Evolutionary conservation across 306 rosid species (phyloP).

Genomic region (Mimosa bimucronata): DNA sequence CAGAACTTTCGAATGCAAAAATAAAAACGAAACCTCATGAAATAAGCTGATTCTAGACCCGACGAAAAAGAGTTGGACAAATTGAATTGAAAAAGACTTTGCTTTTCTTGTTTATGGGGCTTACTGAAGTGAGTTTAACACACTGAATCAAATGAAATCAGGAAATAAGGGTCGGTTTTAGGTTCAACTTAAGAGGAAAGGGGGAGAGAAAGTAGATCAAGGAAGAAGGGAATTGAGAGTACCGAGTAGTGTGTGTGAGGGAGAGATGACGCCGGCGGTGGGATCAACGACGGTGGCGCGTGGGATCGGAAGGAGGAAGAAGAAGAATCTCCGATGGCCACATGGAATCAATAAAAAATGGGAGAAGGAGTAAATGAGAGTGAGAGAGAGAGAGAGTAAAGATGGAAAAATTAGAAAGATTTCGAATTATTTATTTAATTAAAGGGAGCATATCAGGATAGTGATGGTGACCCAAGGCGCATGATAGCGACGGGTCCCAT

Average conservation of each 20-base stretch:
- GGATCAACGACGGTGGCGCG: slow-evolving; percentile 28
- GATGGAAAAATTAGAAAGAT: no score
- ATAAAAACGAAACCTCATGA: slow-evolving; percentile 5
- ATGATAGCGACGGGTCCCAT: slow-evolving; percentile 48
- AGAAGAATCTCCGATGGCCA: slow-evolving; percentile 39
- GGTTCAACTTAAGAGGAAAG: slow-evolving; percentile 38
- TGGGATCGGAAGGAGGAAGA: slow-evolving; percentile 41
- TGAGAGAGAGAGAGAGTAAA: not conserved
- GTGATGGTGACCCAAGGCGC: slow-evolving; percentile 43
- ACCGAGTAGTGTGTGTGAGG: slow-evolving; percentile 36
- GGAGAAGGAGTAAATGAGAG: not conserved
- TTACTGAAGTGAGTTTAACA: not conserved
- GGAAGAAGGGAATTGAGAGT: slow-evolving; percentile 13
- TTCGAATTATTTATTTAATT: slow-evolving; percentile 48
- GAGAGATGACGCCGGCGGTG: slow-evolving; percentile 36
- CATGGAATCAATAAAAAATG: not conserved
- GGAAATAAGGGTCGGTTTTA: slow-evolving; percentile 23
- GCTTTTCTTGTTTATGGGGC: not conserved
- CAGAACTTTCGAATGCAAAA: not conserved
- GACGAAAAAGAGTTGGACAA: not conserved
- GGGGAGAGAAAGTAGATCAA: slow-evolving; percentile 40
- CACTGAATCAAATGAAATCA: not conserved
- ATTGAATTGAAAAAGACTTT: not conserved
- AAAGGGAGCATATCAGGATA: slow-evolving; percentile 22
- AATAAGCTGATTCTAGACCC: slow-evolving; percentile 15